Percentiles rank a stretch among this genome's conserved stretches.
Conservation (phyloP, 1,284 basidiomycete genomes). For the Heterobasidion parviporum region DNA sequence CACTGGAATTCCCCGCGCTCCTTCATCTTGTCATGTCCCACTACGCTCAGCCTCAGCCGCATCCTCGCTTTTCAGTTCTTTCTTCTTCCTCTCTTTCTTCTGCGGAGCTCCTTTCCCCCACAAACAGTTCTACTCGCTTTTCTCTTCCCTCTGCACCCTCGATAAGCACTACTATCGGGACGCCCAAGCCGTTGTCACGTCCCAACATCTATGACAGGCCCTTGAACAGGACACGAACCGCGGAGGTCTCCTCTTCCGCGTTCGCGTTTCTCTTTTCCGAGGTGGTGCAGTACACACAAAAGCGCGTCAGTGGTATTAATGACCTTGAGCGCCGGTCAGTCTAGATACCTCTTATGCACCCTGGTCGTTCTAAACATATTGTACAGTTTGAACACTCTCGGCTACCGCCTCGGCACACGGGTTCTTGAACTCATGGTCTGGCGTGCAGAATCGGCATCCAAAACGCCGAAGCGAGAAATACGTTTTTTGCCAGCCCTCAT, state of each 20-base stretch:
- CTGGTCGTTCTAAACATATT: not conserved
- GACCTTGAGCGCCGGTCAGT: slow-evolving; percentile 73
- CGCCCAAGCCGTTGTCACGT: slow-evolving; percentile 35
- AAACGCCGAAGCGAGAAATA: slow-evolving; percentile 83
- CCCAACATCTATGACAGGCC: slow-evolving; percentile 81
- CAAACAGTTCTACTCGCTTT: slow-evolving; percentile 54
- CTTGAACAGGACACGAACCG: slow-evolving; percentile 73
- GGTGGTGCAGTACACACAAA: slow-evolving; percentile 91
- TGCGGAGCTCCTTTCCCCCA: slow-evolving; percentile 54
- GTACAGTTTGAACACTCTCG: slow-evolving; percentile 78
- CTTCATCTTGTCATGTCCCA: not conserved
- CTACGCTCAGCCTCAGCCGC: slow-evolving; percentile 42
- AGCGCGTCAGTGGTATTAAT: slow-evolving; percentile 87
- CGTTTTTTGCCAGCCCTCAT: slow-evolving; percentile 84
- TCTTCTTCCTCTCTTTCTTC: slow-evolving; percentile 60
- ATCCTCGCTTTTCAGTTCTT: slow-evolving; percentile 62
- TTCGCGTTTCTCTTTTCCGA: slow-evolving; percentile 90
- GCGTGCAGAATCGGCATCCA: slow-evolving; percentile 61
- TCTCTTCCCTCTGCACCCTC: slow-evolving; percentile 55
- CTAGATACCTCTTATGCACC: not conserved
- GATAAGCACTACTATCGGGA: slow-evolving; percentile 30
- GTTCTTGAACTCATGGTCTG: slow-evolving; percentile 75
- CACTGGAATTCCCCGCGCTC: too few relatives aligned
- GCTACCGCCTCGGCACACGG: slow-evolving; percentile 82
- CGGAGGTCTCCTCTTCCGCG: slow-evolving; percentile 76